Percentiles rank a stretch among this genome's conserved stretches.
These are phyloP conservation scores for Talaromyces sp. DNA, from an alignment of 2,329 filamentous ascomycete genomes.

Conservation along the genomic window DNA sequence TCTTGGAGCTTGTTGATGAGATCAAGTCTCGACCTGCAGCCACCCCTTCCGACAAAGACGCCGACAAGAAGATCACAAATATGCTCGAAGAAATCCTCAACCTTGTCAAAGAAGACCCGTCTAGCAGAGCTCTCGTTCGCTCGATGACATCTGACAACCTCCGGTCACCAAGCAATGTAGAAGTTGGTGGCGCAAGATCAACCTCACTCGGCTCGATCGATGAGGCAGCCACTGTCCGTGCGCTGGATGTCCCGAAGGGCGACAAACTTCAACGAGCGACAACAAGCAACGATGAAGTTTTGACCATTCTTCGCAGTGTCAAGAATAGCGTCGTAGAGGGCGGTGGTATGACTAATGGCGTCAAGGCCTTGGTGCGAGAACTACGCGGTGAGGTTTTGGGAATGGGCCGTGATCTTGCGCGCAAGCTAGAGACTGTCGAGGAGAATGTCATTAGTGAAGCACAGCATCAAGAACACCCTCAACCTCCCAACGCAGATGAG, in stretches of 20 bases:
- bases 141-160: slow-evolving; percentile 34
- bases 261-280: slow-evolving; percentile 22
- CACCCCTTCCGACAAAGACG: slow-evolving; percentile 49
- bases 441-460: slow-evolving; percentile 47
- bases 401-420: slow-evolving; percentile 89
- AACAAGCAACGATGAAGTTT: slow-evolving; percentile 62
- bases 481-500: slow-evolving; percentile 64
- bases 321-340: slow-evolving; percentile 89
- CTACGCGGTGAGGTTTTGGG: slow-evolving; percentile 89
- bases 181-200: slow-evolving; percentile 42
- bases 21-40: slow-evolving; percentile 47
- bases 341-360: slow-evolving; percentile 85
- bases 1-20: slow-evolving; percentile 68
- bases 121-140: slow-evolving; percentile 57
- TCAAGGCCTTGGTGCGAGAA: slow-evolving; percentile 87
- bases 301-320: slow-evolving; percentile 80
- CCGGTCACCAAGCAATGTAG: slow-evolving; percentile 37
- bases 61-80: slow-evolving; percentile 59
- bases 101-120: slow-evolving; percentile 61
- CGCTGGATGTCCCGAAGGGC: slow-evolving; percentile 26
- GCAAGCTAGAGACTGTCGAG: slow-evolving; percentile 69
- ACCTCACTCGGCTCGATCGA: slow-evolving; percentile 33
- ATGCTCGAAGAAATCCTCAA: slow-evolving; percentile 75
- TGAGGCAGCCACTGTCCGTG: slow-evolving; percentile 24
- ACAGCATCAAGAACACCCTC: slow-evolving; percentile 48